Base-by-base conservation (phyloP, 345 rosid genomes). In the Balakata baccata region DNA sequence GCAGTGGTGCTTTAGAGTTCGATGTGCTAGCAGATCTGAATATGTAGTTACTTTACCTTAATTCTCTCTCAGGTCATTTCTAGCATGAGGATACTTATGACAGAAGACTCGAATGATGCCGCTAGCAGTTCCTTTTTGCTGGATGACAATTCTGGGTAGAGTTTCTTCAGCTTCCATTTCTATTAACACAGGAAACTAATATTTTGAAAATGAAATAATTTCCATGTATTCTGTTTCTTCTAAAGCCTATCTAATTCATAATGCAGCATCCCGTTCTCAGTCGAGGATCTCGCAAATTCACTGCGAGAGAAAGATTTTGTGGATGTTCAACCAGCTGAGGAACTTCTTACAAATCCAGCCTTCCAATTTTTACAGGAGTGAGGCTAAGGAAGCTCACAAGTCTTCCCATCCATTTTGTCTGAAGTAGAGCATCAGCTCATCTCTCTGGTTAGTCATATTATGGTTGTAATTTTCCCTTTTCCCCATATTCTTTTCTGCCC, bases 11-110 rank as follows among this genome's bases (percentile, higher is more conserved):
- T 29, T 66, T 52, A 13, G 63, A 46, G 41, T 69, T 59, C 13
- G 14, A 60, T 0, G 68, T 14, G 20, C 9, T 63, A 20, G 54
- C 46, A 34, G 62, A 52, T 69, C 46, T 56, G 73, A 79, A 57
- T 76, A 60, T 53, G 52, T 39, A 62, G 18, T 49, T 43, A 39
- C 76, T 74, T 72, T n/a, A 22, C 22, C 23, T 41, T 49, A 0
- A 0, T 49, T 12, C 66, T 29, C 68, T 58, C 66, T 38, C 29
- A 94, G 98, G 98, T 96, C 57, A 88, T 96, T 78, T 84, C 99
- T 61, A 93, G 98, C 90, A 96, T 96, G 98, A 94, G 94, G 71
- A 86, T 91, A 16, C 91, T 96, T 45, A 96, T 91, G 98, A 96
- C 95, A 1, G 99, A 96, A 77, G 98, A 96, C 79, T 96, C 97